Percentiles rank a stretch among this genome's conserved stretches.
phyloP scores from a whole-genome alignment of 768 basidiomycete genomes.

The Boletellus ananiceps region DNA sequence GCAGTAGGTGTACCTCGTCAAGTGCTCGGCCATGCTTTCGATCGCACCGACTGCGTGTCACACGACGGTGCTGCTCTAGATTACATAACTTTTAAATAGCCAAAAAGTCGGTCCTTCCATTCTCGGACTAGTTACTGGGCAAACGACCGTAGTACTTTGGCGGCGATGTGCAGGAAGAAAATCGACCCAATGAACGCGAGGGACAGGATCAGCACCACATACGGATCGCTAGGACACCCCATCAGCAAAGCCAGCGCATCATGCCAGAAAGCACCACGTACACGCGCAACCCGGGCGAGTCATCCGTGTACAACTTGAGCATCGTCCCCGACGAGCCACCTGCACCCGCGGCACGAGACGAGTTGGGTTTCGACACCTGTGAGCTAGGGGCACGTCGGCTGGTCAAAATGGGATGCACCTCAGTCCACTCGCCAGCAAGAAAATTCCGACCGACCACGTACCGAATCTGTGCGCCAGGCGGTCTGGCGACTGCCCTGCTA shows the following conservation, averaged over 20 bases:
- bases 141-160: conserved; percentile 88
- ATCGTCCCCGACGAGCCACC: conserved; percentile 98
- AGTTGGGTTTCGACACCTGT: conserved; percentile 74
- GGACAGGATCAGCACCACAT: conserved; percentile 92
- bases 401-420: neutral
- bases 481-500: conserved; percentile 55
- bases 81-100: neutral
- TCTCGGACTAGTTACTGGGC: conserved; percentile 52
- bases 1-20: conserved; percentile 21
- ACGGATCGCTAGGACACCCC: conserved; percentile 67
- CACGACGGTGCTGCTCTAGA: conserved; percentile 7
- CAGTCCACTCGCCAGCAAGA: neutral
- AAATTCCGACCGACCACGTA: conserved; percentile 32
- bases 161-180: conserved; percentile 97
- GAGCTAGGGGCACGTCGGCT: conserved; percentile 72
- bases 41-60: neutral
- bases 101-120: neutral
- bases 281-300: conserved; percentile 96
- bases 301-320: conserved; percentile 98
- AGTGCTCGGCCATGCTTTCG: conserved; percentile 15
- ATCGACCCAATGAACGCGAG: conserved; percentile 96
- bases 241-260: conserved; percentile 4
- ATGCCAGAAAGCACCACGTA: conserved; percentile 42
- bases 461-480: conserved; percentile 81
- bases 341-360: conserved; percentile 85